These are phyloP conservation scores for Mytilinidion resinicola DNA, from an alignment of 495 filamentous ascomycete species.

Conservation along the genomic window DNA sequence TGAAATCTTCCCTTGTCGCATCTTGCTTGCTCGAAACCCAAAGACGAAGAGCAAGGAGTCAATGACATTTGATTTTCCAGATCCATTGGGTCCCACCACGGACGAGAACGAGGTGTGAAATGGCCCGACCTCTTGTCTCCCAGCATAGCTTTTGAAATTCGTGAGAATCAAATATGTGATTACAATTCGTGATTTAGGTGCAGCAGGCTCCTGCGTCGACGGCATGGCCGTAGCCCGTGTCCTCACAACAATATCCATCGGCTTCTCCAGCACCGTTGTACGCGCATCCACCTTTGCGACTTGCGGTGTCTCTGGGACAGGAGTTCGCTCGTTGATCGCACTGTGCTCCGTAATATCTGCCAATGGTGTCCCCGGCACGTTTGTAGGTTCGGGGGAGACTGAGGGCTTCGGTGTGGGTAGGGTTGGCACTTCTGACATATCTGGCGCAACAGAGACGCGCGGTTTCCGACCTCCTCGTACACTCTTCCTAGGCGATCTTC, in stretches of 20 bases:
- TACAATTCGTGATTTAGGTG: slow-evolving; percentile 76
- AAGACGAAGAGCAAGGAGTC: slow-evolving; percentile 97
- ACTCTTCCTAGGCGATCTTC: slow-evolving; percentile 59
- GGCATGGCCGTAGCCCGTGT: slow-evolving; percentile 66
- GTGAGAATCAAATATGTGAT: slow-evolving; percentile 83
- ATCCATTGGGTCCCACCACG: slow-evolving; percentile 95
- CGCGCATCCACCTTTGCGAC: slow-evolving; percentile 62
- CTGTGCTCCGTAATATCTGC: slow-evolving; percentile 65
- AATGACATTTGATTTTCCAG: slow-evolving; percentile 98
- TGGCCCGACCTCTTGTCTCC: slow-evolving; percentile 87
- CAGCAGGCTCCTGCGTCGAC: slow-evolving; percentile 58
- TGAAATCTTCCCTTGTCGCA: slow-evolving; percentile 97
- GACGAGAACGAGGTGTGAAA: slow-evolving; percentile 99
- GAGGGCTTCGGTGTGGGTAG: slow-evolving; percentile 47
- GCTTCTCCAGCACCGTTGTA: slow-evolving; percentile 71
- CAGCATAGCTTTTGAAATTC: slow-evolving; percentile 99
- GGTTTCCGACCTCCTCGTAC: slow-evolving; percentile 53
- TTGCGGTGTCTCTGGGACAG: slow-evolving; percentile 9
- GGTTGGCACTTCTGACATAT: slow-evolving; percentile 36
- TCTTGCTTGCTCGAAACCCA: slow-evolving; percentile 96
- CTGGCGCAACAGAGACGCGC: slow-evolving; percentile 40
- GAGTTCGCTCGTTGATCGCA: slow-evolving; percentile 56
- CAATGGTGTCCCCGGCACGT: slow-evolving; percentile 50
- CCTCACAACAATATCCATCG: slow-evolving; percentile 91
- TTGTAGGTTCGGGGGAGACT: slow-evolving; percentile 46